Percentiles rank a stretch among this genome's conserved stretches.
These are phyloP conservation scores for Mycena alexandri DNA, from an alignment of 768 basidiomycete genomes.

Conservation along the genomic window DNA sequence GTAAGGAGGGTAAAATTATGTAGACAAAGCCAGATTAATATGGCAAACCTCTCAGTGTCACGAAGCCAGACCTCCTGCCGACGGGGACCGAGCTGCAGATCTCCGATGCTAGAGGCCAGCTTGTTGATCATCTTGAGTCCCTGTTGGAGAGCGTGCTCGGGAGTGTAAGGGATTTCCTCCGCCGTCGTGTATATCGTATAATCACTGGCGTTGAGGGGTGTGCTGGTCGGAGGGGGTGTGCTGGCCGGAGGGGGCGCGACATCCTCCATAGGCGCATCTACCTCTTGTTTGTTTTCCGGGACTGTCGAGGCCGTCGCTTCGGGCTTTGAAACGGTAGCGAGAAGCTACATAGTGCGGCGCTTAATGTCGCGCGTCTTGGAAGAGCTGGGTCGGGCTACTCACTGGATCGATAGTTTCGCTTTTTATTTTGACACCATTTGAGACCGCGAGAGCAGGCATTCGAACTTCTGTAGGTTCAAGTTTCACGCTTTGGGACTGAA, in stretches of 20 bases:
- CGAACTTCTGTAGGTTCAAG: constrained; percentile 27
- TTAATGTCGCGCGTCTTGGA: neutral
- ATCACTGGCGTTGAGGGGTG: constrained; percentile 34
- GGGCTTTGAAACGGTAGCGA: neutral
- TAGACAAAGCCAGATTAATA: neutral
- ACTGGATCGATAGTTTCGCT: constrained; percentile 32
- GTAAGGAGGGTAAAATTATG: constrained; percentile 5
- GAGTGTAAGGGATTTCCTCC: constrained; percentile 60
- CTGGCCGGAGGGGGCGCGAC: neutral
- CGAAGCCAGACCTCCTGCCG: constrained; percentile 71
- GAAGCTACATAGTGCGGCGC: neutral
- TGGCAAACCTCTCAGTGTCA: constrained; percentile 62
- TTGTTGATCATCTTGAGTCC: constrained; percentile 60
- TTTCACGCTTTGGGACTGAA: constrained; percentile 32
- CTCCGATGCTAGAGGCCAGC: constrained; percentile 47
- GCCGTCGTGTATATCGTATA: constrained; percentile 55
- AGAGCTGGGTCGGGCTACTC: neutral
- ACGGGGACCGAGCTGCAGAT: constrained; percentile 64
- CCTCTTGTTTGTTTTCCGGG: neutral
- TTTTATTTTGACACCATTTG: constrained; percentile 41
- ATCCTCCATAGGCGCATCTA: constrained; percentile 23
- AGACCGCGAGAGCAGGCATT: constrained; percentile 18
- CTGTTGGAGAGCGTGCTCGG: constrained; percentile 63
- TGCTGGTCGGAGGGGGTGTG: constrained; percentile 8
- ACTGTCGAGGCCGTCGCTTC: neutral